These are phyloP conservation scores for Lignosus rhinocerotis DNA, from an alignment of 1,284 basidiomycete genomes.

Conservation along the genomic window DNA sequence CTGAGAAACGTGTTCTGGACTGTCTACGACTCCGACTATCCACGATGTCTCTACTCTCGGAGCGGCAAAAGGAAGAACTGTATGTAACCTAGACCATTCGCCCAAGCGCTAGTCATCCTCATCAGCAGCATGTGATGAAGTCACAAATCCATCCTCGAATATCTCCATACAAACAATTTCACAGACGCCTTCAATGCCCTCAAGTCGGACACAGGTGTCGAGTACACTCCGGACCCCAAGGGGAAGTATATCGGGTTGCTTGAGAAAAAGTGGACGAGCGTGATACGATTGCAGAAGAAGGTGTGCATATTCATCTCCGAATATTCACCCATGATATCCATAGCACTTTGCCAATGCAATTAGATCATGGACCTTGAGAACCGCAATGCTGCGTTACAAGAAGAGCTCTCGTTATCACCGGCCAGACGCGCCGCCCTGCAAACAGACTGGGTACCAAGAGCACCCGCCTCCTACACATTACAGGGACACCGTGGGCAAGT, in stretches of 20 bases:
- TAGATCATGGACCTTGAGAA: constrained; percentile 78
- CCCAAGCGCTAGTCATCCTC: constrained; percentile 14
- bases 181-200: constrained; percentile 63
- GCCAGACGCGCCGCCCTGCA: constrained; percentile 37
- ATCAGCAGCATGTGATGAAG: constrained; percentile 38
- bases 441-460: constrained; percentile 70
- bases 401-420: constrained; percentile 36
- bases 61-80: constrained; percentile 78
- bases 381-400: constrained; percentile 62
- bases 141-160: constrained; percentile 82
- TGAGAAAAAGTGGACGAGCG: constrained; percentile 84
- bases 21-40: constrained; percentile 3
- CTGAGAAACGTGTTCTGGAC: not conserved
- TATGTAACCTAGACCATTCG: constrained; percentile 37
- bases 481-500: constrained; percentile 66
- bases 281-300: constrained; percentile 82
- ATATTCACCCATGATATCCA: not conserved
- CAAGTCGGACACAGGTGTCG: constrained; percentile 47
- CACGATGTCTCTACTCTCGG: constrained; percentile 38
- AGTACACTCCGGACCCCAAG: constrained; percentile 44
- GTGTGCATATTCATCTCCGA: constrained; percentile 35
- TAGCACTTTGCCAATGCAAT: not conserved
- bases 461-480: constrained; percentile 61
- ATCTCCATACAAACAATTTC: constrained; percentile 66
- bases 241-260: constrained; percentile 68